A percentile compares a stretch with the other conserved stretches of the same genome.
Evolutionary conservation across 2,329 filamentous ascomycete species (phyloP).

Genomic region (Penicillium frequentans): DNA sequence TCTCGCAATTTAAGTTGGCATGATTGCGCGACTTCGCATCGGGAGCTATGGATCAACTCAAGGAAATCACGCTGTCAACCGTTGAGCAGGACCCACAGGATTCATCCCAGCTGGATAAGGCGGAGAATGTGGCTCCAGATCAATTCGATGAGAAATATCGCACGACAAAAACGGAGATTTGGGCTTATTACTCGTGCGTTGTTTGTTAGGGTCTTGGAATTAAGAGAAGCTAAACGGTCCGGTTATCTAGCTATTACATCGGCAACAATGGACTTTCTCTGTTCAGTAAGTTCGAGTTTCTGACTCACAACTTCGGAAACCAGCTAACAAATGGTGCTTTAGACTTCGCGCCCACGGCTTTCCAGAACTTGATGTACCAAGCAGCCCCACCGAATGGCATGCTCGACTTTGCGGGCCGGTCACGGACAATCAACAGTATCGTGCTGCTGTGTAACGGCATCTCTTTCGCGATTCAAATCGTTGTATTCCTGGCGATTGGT

Average conservation of each 20-base stretch:
- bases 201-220: background rate
- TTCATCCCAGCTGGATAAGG: conserved; percentile 8
- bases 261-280: conserved; percentile 64
- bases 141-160: conserved; percentile 55
- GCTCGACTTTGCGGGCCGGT: conserved; percentile 56
- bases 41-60: conserved; percentile 15
- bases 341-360: conserved; percentile 63
- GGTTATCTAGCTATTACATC: conserved; percentile 57
- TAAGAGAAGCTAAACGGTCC: conserved; percentile 22
- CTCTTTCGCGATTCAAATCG: conserved; percentile 65
- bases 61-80: conserved; percentile 11
- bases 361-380: conserved; percentile 64
- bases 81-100: conserved; percentile 14
- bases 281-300: conserved; percentile 48
- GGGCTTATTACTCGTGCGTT: conserved; percentile 55
- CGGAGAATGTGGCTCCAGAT: conserved; percentile 50
- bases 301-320: background rate
- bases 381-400: conserved; percentile 57
- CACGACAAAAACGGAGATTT: conserved; percentile 56
- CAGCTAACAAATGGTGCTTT: background rate
- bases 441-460: conserved; percentile 67
- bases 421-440: conserved; percentile 64
- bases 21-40: background rate
- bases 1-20: background rate
- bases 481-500: conserved; percentile 49